Base-by-base conservation (phyloP, 2,329 filamentous ascomycete species). In the Trichoderma lentiforme region DNA sequence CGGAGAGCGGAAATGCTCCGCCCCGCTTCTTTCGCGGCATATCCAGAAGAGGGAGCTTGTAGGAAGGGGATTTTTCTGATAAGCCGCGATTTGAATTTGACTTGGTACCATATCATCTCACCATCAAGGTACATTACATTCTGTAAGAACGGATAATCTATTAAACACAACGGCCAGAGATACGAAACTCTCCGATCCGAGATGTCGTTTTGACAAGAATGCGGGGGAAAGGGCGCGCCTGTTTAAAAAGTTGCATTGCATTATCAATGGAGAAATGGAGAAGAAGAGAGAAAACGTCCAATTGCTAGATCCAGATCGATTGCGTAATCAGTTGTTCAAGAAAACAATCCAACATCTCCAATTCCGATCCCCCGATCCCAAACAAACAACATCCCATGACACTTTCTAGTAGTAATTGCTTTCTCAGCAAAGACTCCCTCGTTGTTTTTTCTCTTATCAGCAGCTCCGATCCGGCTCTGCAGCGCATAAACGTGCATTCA, bases 1-100 rank as follows among this genome's bases (percentile, higher is more conserved):
- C 68, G 58, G 68, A 24, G 30, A 34, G 68, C 68, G 68, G 68
- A 71, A 71, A 71, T 71, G 34, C 68, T 64, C 68, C 68, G 58
- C 62, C 60, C 68, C 68, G 68, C 67, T 71, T 70, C 67, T 71
- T 70, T 64, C 60, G n/a, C 57, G 30, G 57, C 57, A 21, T 30
- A 60, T 60, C 18, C 3, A 60, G 24, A 30, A 32, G 15, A 43
- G 39, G 39, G 39, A n/a, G 15, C 15, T 43, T 43, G 14, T 21
- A 21, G 21, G 21, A 21, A 21, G 21, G 21, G 7, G 30, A 30
- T 30, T 30, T 8, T 30, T 7, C 6, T 43, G 39, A n/a, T n/a
- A n/a, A 18, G 39, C 39, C 15, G 39, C 18, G 39, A 43, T 43
- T n/a, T n/a, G 6, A 36, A 43, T 43, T n/a, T n/a, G 6, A 36